Evolutionary conservation across 129 eudicot species (phyloP).

Genomic region (Flaveria brownii): DNA sequence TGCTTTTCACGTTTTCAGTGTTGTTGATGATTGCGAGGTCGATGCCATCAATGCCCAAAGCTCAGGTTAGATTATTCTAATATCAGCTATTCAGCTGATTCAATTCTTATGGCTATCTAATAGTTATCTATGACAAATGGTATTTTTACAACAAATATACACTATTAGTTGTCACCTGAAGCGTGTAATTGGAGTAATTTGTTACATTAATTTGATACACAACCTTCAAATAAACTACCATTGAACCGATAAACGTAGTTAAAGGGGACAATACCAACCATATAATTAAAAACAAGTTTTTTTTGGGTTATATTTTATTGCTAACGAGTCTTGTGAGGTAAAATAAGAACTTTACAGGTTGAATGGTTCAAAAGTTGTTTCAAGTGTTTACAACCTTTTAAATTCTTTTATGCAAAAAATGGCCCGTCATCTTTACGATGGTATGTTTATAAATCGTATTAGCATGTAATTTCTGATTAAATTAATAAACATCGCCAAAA

Average conservation of each 20-base stretch:
- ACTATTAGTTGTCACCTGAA: not conserved
- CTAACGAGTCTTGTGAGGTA: not conserved
- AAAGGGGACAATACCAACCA: not conserved
- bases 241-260: not conserved
- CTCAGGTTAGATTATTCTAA: slow-evolving; percentile 53
- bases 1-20: slow-evolving; percentile 52
- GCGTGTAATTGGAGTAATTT: not conserved
- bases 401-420: not conserved
- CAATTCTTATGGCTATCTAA: not conserved
- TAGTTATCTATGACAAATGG: not conserved
- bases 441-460: not conserved
- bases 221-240: not conserved
- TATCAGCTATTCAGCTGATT: not conserved
- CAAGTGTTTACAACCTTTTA: not conserved
- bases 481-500: not conserved
- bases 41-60: slow-evolving; percentile 36
- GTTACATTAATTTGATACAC: not conserved
- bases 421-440: not conserved
- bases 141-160: not conserved
- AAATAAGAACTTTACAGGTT: not conserved
- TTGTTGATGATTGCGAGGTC: slow-evolving; percentile 65
- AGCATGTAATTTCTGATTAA: not conserved
- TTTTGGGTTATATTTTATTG: not conserved
- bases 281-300: not conserved
- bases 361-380: not conserved